Evolutionary conservation across 352 stramenopile species (phyloP), one percentile per base, ranked within the genome.

Genomic region (Pythium grandisporangium): DNA sequence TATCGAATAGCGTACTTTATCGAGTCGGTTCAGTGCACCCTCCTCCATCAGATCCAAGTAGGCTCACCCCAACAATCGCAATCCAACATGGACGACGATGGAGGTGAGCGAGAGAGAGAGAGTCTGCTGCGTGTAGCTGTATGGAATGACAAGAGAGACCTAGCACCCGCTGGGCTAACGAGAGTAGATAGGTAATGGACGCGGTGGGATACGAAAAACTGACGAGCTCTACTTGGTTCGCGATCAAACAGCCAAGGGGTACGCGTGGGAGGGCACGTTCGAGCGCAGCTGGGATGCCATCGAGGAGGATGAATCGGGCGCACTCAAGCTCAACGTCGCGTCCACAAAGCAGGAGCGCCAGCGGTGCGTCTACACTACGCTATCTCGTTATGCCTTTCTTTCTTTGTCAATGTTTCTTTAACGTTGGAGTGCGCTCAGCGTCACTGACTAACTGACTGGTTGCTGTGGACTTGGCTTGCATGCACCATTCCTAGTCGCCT

Each of bases 241-340:
- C n/a, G n/a, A n/a, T n/a, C n/a, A n/a, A 54, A 25, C 23, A 53
- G 51, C 37, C 16, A 71, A 66, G 25, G 80, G 77, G 17, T 93
- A 93, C 62, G 64, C 77, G 48, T 93, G 80, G 80, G 80, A 93
- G 56, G 77, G 77, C 42, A 64, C 72, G 36, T 62, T 93, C 22
- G 80, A 93, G 65, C 70, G 80, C 45, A 90, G 76, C 30, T 93
- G 80, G 80, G 77, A 93, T 48, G 73, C 67, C 13, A 90, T 93
- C 45, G 68, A 90, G 50, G 80, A 93, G 48, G 80, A 93, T 44
- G 80, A 84, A 39, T 76, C 60, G 13, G 80, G 80, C 22, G 77
- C 84, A 51, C 72, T 92, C 58, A 87, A 88, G 59, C 69, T 92
- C 49, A 45, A 75, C 34, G 49, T 77, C 30, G 61, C 40, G n/a